Evolutionary conservation across 164 flowering plant genomes (phyloP).

Genomic region (Pachysandra terminalis): DNA sequence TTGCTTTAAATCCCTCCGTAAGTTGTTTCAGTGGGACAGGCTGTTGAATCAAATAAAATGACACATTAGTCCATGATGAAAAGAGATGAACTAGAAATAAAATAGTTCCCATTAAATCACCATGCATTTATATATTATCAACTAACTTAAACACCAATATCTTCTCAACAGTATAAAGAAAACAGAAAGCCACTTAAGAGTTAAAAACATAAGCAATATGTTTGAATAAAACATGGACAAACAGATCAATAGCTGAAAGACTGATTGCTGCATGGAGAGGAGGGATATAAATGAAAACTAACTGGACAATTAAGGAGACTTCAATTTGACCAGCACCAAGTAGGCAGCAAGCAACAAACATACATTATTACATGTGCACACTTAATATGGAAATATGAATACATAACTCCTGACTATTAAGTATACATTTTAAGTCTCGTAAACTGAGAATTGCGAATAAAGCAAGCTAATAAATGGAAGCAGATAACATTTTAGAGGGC

Average conservation of each 20-base stretch:
- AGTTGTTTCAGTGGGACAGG: conserved; percentile 81
- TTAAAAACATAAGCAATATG: no score
- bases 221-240: no score
- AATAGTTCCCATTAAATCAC: not conserved
- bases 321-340: not conserved
- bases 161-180: no score
- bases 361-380: not conserved
- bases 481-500: not conserved
- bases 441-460: not conserved
- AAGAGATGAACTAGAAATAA: not conserved
- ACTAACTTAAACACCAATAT: not conserved
- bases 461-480: not conserved
- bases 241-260: no score
- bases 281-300: no score
- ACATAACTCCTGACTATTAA: not conserved
- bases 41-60: conserved; percentile 35
- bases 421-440: no score
- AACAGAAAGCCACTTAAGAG: not conserved
- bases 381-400: not conserved
- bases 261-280: no score
- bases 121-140: not conserved
- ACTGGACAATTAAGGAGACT: not conserved
- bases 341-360: not conserved
- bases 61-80: not conserved
- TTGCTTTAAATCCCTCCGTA: conserved; percentile 73